Percentiles rank a stretch among this genome's conserved stretches.
Conservation (phyloP, 2,329 filamentous ascomycete genomes). For the Zymoseptoria tritici region DNA sequence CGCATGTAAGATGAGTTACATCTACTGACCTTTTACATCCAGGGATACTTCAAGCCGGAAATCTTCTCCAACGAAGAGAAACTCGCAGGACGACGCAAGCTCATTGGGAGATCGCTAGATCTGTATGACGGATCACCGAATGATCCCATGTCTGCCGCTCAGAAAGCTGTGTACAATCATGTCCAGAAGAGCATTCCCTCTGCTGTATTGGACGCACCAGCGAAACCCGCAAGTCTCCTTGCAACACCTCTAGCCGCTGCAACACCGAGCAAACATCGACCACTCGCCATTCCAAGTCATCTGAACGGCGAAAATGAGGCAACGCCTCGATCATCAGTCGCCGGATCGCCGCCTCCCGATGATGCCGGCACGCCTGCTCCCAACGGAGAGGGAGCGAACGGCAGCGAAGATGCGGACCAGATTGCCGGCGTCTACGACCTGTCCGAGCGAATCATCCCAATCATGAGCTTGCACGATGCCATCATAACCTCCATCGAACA, state of each 20-base stretch:
- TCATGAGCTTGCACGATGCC: constrained; percentile 77
- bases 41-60: constrained; percentile 79
- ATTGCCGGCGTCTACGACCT: constrained; percentile 51
- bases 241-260: constrained; percentile 19
- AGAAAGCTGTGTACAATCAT: constrained; percentile 57
- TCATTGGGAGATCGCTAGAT: constrained; percentile 84
- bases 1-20: neutral
- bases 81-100: constrained; percentile 66
- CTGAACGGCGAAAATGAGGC: constrained; percentile 60
- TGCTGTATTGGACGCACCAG: constrained; percentile 32
- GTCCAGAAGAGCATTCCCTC: constrained; percentile 38
- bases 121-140: constrained; percentile 90
- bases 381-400: constrained; percentile 31
- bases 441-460: constrained; percentile 72
- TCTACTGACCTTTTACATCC: neutral
- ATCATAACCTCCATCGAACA: constrained; percentile 85
- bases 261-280: constrained; percentile 25
- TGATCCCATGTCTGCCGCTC: constrained; percentile 79
- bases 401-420: constrained; percentile 35
- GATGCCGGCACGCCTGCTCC: constrained; percentile 59
- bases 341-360: constrained; percentile 81
- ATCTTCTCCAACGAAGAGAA: constrained; percentile 82
- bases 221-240: constrained; percentile 40
- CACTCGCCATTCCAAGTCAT: constrained; percentile 61
- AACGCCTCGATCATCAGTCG: constrained; percentile 77